Evolutionary conservation across 2,329 filamentous ascomycete species (phyloP).

Genomic region (Aquanectria penicillioides): DNA sequence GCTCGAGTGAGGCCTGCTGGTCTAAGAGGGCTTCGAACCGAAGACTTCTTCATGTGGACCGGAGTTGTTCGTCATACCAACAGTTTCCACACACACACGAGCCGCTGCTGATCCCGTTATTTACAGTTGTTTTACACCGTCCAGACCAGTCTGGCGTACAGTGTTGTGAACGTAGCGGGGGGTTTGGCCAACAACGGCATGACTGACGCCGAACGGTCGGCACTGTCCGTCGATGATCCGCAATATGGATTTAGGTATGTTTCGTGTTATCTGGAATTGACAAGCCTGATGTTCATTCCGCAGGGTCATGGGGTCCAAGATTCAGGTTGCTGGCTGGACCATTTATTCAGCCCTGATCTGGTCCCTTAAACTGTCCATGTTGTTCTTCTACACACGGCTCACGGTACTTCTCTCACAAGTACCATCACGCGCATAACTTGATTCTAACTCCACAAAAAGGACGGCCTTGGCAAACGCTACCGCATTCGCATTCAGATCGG

Average conservation of each 20-base stretch:
- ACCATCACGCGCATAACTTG: fast-evolving
- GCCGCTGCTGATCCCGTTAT: background rate
- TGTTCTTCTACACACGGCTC: constrained; percentile 64
- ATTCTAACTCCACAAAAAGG: constrained; percentile 37
- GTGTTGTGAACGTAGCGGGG: constrained; percentile 55
- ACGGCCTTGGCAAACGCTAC: constrained; percentile 50
- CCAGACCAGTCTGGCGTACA: constrained; percentile 60
- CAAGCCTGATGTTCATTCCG: background rate
- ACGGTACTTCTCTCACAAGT: constrained; percentile 43
- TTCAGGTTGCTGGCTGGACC: constrained; percentile 64
- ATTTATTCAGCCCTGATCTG: constrained; percentile 63
- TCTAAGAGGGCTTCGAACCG: constrained; percentile 36
- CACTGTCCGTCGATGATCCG: constrained; percentile 51
- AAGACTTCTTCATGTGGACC: constrained; percentile 44
- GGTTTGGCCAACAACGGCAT: constrained; percentile 66
- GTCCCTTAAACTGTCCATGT: constrained; percentile 64
- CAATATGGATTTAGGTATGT: constrained; percentile 52
- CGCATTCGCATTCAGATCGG: constrained; percentile 58
- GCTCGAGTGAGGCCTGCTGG: constrained; percentile 40
- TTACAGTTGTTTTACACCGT: constrained; percentile 60
- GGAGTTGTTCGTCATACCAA: constrained; percentile 17
- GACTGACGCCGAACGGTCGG: constrained; percentile 57
- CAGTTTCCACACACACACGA: background rate
- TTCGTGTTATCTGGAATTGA: fast-evolving
- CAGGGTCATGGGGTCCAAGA: constrained; percentile 63